A percentile compares a stretch with the other conserved stretches of the same genome.
Evolutionary conservation across 2,329 filamentous ascomycete genomes (phyloP).

Genomic region (Aspergillus puulaauensis): DNA sequence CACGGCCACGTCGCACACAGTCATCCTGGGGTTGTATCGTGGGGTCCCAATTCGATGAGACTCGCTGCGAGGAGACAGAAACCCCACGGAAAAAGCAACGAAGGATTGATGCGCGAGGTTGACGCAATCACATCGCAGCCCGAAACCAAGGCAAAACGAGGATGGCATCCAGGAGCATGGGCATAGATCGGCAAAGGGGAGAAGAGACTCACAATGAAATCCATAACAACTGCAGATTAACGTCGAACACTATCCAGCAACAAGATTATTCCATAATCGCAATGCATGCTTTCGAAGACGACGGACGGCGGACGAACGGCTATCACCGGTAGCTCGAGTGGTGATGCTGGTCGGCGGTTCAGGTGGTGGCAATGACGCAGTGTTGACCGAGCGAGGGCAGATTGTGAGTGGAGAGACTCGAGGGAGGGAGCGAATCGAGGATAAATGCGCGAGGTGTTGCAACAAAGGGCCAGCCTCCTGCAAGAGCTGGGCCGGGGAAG

Average conservation of each 20-base stretch:
- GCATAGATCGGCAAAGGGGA: constrained; percentile 4
- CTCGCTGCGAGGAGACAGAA: not conserved
- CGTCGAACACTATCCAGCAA: constrained; percentile 25
- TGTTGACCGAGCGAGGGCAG: constrained; percentile 3
- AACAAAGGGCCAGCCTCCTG: constrained; percentile 27
- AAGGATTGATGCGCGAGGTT: constrained; percentile 7
- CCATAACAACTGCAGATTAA: constrained; percentile 36
- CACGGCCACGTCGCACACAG: not conserved
- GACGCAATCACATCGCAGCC: constrained; percentile 10
- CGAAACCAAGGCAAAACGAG: not conserved
- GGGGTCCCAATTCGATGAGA: not conserved
- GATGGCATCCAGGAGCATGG: not conserved
- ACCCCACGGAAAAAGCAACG: not conserved
- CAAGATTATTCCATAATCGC: constrained; percentile 32
- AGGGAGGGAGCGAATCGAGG: not conserved
- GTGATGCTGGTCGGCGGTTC: not conserved
- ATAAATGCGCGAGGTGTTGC: constrained; percentile 6
- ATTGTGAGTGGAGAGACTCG: constrained; percentile 5
- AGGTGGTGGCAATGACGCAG: constrained; percentile 19
- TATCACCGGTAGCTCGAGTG: not conserved
- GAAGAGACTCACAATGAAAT: constrained; percentile 44
- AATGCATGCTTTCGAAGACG: constrained; percentile 31
- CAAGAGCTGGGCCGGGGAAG: constrained; percentile 14
- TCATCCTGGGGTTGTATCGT: constrained; percentile 1
- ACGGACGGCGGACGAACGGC: constrained; percentile 3